These are phyloP conservation scores for Tolypocladium endophyticum DNA, from an alignment of 2,329 filamentous ascomycete species.

Conservation along the genomic window DNA sequence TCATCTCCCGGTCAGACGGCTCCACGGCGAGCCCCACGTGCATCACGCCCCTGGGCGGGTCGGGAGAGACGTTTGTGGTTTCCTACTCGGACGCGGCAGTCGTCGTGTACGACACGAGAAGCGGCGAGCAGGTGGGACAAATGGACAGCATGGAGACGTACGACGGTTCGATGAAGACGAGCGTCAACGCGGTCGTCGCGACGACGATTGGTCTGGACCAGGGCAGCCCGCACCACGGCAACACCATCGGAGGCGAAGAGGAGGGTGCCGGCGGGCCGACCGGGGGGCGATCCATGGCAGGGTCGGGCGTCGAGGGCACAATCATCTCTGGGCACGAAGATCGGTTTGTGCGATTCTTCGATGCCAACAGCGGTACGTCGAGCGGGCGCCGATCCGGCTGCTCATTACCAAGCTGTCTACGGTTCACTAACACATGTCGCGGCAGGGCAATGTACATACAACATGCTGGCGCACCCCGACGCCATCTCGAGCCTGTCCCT, in stretches of 20 bases:
- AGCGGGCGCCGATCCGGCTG: neutral
- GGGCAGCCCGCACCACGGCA: constrained; percentile 39
- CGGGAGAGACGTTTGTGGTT: constrained; percentile 84
- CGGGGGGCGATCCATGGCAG: constrained; percentile 51
- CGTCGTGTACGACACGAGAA: constrained; percentile 83
- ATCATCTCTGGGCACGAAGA: constrained; percentile 97
- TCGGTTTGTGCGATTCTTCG: constrained; percentile 91
- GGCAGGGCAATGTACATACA: constrained; percentile 97
- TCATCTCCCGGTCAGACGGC: constrained; percentile 61
- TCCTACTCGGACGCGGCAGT: constrained; percentile 86
- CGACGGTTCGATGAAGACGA: constrained; percentile 66
- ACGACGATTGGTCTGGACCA: constrained; percentile 78
- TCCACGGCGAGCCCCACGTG: constrained; percentile 71
- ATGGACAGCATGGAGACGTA: constrained; percentile 96
- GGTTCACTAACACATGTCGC: constrained; percentile 4
- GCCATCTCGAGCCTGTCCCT: constrained; percentile 87
- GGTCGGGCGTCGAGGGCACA: constrained; percentile 78
- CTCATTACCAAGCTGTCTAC: neutral
- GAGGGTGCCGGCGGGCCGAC: constrained; percentile 66
- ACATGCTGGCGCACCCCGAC: constrained; percentile 92
- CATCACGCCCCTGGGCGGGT: constrained; percentile 76
- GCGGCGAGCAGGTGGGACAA: constrained; percentile 79
- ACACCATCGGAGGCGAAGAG: constrained; percentile 60
- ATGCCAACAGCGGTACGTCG: constrained; percentile 90
- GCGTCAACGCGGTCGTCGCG: constrained; percentile 84